Base-by-base conservation (phyloP, 116 monocot genomes). In the Posidonia oceanica region DNA sequence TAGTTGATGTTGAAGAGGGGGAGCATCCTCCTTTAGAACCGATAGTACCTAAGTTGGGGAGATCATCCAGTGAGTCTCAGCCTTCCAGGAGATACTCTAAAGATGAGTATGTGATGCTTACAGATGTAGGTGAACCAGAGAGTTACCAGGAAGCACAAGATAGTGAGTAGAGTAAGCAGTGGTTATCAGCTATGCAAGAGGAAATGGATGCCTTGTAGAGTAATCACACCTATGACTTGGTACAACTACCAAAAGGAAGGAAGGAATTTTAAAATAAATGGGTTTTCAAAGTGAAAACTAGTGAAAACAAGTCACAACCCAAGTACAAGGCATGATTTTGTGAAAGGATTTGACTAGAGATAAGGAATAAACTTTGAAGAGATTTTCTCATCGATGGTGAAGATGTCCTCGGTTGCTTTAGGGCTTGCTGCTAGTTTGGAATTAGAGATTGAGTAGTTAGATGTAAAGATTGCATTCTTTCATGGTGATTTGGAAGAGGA, bases 201-300 rank as follows among this genome's bases (percentile, higher is more conserved):
- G 61, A 72, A 17, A 44, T 72, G 38, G n/a, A 39, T 4, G 39
- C 72, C 18, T 39, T 62, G 5, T 6, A 72, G 2, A 11, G 61
- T 4, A 72, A 72, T 52, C 41, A 72, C 20, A 62, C 72, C 4
- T 72, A 71, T 57, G 39, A 71, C 37, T 39, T 71, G 13, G 40
- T 71, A 38, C n/a, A 14, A 20, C 23, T 60, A 36, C 59, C 59
- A 11, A 71, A 71, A 36, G 58, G 56, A 1, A 57, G 36, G 56
- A 71, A 37, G 59, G 71, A 1, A 23, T 55, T 40, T 12, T 59
- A 71, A 57, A 71, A 71, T 39, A 71, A 71, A 20, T 71, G 71
- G 56, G 39, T 59, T 12, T 71, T 59, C 57, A 71, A n/a, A 39
- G 36, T 71, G 54, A 71, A 71, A 38, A 61, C 29, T 29, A 1